Conservation (phyloP, 2,329 filamentous ascomycete species). For the Venturia pyrina region DNA sequence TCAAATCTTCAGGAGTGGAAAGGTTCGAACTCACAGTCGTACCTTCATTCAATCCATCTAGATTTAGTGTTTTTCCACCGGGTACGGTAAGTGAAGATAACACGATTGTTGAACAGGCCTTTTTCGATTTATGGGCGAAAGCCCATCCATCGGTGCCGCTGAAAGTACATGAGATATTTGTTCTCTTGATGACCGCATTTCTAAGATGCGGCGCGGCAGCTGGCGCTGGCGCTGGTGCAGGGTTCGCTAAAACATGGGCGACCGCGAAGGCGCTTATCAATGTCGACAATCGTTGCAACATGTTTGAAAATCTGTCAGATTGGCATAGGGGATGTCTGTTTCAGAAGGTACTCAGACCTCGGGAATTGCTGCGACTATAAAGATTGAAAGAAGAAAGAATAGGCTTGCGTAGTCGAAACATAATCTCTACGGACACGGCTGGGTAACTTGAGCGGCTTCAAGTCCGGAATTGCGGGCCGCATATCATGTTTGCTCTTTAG, state of each 20-base stretch:
- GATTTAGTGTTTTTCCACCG: constrained; percentile 26
- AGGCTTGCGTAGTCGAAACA: neutral
- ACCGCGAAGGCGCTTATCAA: neutral
- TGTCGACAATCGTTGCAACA: neutral
- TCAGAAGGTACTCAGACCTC: neutral
- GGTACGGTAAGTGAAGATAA: constrained; percentile 19
- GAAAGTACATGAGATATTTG: neutral
- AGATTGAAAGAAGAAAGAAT: neutral
- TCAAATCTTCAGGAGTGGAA: neutral
- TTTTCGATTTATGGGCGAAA: neutral
- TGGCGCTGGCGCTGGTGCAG: neutral
- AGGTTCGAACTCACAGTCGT: constrained; percentile 20
- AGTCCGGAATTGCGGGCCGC: neutral
- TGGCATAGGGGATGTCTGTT: neutral
- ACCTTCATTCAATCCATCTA: constrained; percentile 24
- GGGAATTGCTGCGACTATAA: neutral
- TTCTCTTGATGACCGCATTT: neutral
- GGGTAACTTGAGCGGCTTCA: neutral
- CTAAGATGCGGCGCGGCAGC: neutral
- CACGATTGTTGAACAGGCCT: neutral
- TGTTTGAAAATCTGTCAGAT: neutral
- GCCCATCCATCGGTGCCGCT: neutral
- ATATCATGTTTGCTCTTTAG: neutral
- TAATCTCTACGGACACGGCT: neutral
- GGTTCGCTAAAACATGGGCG: neutral